Evolutionary conservation across 768 basidiomycete species (phyloP), one percentile per base, ranked within the genome.

Genomic region (Termitomyces sp.): DNA sequence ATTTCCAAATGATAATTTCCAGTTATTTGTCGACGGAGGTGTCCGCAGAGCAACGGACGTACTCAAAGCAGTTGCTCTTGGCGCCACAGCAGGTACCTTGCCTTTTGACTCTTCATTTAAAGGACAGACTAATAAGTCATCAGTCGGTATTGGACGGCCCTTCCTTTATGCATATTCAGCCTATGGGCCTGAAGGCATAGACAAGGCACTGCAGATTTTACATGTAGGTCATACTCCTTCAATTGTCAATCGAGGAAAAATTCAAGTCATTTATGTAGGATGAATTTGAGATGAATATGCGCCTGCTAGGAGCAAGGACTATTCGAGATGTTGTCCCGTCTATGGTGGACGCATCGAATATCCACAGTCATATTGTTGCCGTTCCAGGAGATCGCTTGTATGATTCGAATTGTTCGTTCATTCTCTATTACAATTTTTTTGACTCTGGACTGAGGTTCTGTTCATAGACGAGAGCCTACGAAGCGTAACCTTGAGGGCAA

Each of bases 271-370:
- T 56, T 9, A 23, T 4, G 15, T 65, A 98, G 93, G 92, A 95
- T 61, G 96, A 99, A 69, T 93, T 99, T 63, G 92, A 95, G 76
- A 98, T 98, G 96, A 94, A 96, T 71, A 81, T 98, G 82, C 87
- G 95, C 15, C 76, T 98, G 1, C 71, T 99, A 27, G 96, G 96
- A 7, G 94, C 94, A 0, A 83, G 78, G 3, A 88, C 81, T 0
- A 68, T 98, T 41, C 79, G 78, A 50, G 92, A 98, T 32, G 74
- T 98, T 53, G 83, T 85, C 0, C 91, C 89, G 0, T 82, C 84
- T 41, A 95, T 98, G 95, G 92, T 98, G 7, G 93, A 98, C 58
- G 84, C 85, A 12, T 81, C 82, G 1, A 86, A 84, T 49, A 70
- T 96, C 29, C 74, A 76, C 50, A 68, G 76, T 23, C 93, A 93